Conservation (phyloP, 2,329 filamentous ascomycete species). For the Thyridium curvatum region DNA sequence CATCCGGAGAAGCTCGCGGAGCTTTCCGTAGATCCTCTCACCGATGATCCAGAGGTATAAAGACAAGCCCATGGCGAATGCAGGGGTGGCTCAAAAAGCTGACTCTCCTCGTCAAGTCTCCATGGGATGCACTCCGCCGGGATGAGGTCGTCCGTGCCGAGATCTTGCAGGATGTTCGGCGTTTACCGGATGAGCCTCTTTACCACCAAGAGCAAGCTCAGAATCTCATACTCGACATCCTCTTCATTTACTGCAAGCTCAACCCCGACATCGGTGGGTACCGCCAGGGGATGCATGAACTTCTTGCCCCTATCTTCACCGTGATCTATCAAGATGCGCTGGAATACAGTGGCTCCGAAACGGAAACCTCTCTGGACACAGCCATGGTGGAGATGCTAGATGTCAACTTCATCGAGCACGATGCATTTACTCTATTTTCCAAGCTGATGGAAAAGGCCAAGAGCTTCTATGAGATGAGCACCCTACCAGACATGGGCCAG, state of each 20-base stretch:
- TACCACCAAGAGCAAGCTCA: constrained; percentile 80
- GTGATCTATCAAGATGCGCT: constrained; percentile 79
- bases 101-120: constrained; percentile 53
- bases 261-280: constrained; percentile 83
- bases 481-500: too few species aligned
- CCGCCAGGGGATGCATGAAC: constrained; percentile 97
- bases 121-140: constrained; percentile 79
- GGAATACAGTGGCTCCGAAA: constrained; percentile 33
- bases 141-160: constrained; percentile 82
- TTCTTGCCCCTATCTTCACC: constrained; percentile 84
- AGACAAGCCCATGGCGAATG: constrained; percentile 6
- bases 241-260: constrained; percentile 93
- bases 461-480: constrained; percentile 73
- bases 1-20: constrained; percentile 73
- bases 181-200: constrained; percentile 86
- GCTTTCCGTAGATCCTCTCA: constrained; percentile 72
- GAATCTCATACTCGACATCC: constrained; percentile 73
- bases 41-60: constrained; percentile 62
- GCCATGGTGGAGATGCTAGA: constrained; percentile 64
- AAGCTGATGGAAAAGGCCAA: constrained; percentile 84
- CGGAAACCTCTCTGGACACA: constrained; percentile 33
- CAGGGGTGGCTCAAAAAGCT: constrained; percentile 6
- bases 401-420: constrained; percentile 73
- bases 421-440: constrained; percentile 80
- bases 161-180: constrained; percentile 89